phyloP scores from a whole-genome alignment of 2,329 filamentous ascomycete genomes.

The Penicillium sp. region DNA sequence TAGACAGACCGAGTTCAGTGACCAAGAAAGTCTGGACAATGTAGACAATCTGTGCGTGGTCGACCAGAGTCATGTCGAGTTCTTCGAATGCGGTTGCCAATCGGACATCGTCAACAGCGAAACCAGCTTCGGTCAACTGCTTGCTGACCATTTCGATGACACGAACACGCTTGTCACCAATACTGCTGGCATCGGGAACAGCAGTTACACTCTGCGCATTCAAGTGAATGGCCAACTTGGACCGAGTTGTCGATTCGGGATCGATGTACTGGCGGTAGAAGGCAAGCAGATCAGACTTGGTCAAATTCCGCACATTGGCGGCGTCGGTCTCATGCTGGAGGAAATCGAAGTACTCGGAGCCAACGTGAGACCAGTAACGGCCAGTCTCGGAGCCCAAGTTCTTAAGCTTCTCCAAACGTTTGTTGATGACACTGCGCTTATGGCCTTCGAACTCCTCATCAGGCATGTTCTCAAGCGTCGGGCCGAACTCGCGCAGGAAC shows the following conservation, averaged over 20 bases:
- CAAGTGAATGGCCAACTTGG: slow-evolving; percentile 84
- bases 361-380: slow-evolving; percentile 82
- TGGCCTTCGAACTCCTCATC: slow-evolving; percentile 85
- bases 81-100: slow-evolving; percentile 48
- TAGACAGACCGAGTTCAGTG: slow-evolving; percentile 49
- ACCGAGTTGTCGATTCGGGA: slow-evolving; percentile 69
- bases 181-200: slow-evolving; percentile 22
- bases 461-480: slow-evolving; percentile 71
- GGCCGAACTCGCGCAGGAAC: slow-evolving; percentile 71
- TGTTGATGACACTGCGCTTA: slow-evolving; percentile 85
- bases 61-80: slow-evolving; percentile 47
- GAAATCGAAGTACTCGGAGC: slow-evolving; percentile 86
- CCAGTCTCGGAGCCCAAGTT: slow-evolving; percentile 83
- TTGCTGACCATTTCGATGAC: slow-evolving; percentile 46
- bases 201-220: slow-evolving; percentile 67
- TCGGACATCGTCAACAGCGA: slow-evolving; percentile 44
- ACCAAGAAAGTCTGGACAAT: slow-evolving; percentile 55
- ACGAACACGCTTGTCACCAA: slow-evolving; percentile 47
- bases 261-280: slow-evolving; percentile 78
- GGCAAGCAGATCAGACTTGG: slow-evolving; percentile 74
- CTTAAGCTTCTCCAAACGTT: slow-evolving; percentile 86
- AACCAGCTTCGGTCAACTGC: slow-evolving; percentile 50
- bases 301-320: slow-evolving; percentile 69
- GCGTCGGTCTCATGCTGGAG: slow-evolving; percentile 79
- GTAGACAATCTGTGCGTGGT: slow-evolving; percentile 53